Evolutionary conservation across 1,139 yeast genomes (phyloP).

Genomic region (Hemisphaericaspora lyxosophila): DNA sequence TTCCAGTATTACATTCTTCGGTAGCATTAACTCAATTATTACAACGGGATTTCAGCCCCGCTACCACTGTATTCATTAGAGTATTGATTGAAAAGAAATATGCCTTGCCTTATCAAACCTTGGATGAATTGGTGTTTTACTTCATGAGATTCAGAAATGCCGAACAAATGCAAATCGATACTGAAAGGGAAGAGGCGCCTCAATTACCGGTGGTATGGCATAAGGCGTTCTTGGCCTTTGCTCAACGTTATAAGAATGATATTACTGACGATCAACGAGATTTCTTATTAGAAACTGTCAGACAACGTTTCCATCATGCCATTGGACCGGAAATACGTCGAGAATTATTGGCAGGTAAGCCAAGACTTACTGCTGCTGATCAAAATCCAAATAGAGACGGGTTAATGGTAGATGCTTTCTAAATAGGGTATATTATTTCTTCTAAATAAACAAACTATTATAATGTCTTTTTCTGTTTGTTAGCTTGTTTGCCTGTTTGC

Average conservation of each 20-base stretch:
- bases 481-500: too few relatives aligned
- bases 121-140: slow-evolving; percentile 93
- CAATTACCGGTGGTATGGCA: slow-evolving; percentile 95
- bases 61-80: slow-evolving; percentile 86
- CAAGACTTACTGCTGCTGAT: slow-evolving; percentile 32
- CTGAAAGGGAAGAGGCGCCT: slow-evolving; percentile 48
- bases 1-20: slow-evolving; percentile 93
- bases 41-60: slow-evolving; percentile 83
- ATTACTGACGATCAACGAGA: slow-evolving; percentile 97
- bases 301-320: slow-evolving; percentile 84
- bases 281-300: slow-evolving; percentile 82
- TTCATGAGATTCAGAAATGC: slow-evolving; percentile 82
- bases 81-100: slow-evolving; percentile 90
- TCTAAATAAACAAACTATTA: too few relatives aligned
- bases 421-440: slow-evolving; percentile 5
- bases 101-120: slow-evolving; percentile 94
- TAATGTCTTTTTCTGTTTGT: too few relatives aligned
- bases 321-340: slow-evolving; percentile 95
- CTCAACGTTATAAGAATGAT: slow-evolving; percentile 94
- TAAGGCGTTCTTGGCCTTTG: slow-evolving; percentile 88
- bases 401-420: slow-evolving; percentile 43
- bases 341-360: slow-evolving; percentile 80
- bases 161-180: slow-evolving; percentile 37
- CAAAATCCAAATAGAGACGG: slow-evolving; percentile 24
- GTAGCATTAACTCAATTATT: slow-evolving; percentile 87